A percentile compares a stretch with the other conserved stretches of the same genome.
Conservation (phyloP, 306 rosid genomes). For the Mimosa bimucronata region DNA sequence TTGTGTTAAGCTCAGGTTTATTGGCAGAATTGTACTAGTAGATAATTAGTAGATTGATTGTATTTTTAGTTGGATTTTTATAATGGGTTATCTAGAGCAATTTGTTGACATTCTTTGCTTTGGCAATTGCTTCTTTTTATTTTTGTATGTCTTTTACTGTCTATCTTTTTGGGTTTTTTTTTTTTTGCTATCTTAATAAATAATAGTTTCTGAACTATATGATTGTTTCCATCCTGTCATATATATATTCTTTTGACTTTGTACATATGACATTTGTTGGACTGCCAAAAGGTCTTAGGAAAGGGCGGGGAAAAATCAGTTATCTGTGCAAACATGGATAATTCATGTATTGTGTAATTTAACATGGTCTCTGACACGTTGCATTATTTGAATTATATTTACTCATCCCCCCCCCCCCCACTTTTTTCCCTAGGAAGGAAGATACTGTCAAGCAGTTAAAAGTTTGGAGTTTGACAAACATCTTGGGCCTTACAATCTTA, state of each 20-base stretch:
- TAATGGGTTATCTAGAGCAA: background rate
- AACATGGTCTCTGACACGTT: background rate
- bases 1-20: background rate
- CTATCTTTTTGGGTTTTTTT: background rate
- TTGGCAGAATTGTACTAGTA: background rate
- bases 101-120: background rate
- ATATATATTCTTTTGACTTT: no score
- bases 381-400: background rate
- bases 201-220: background rate
- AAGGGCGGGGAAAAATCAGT: background rate
- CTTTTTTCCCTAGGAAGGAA: slow-evolving; percentile 58
- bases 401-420: slow-evolving; percentile 17
- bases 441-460: slow-evolving; percentile 68
- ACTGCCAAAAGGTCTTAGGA: no score
- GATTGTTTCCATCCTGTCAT: background rate
- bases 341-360: background rate
- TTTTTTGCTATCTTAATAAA: background rate
- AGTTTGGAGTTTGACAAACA: slow-evolving; percentile 82
- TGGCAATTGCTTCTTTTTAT: background rate
- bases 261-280: no score
- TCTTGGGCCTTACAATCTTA: slow-evolving; percentile 84
- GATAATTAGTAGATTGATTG: background rate
- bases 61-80: background rate
- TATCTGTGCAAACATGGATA: background rate
- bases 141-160: background rate